A percentile compares a stretch with the other conserved stretches of the same genome.
Conservation (phyloP, 495 filamentous ascomycete species). For the Hypoxylon rickii region DNA sequence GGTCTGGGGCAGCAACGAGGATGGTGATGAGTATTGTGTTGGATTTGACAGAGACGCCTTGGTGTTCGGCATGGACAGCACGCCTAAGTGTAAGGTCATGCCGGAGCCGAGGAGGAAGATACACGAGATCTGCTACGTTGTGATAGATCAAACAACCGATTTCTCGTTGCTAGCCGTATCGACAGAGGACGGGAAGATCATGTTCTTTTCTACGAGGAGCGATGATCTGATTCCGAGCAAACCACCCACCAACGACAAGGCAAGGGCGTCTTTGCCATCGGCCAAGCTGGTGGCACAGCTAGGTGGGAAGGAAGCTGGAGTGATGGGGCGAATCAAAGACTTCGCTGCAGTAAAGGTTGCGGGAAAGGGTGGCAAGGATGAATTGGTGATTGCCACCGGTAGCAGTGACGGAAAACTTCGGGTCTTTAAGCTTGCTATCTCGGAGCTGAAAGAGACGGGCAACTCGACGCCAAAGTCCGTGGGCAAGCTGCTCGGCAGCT, state of each 20-base stretch:
- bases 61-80: conserved; percentile 86
- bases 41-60: conserved; percentile 84
- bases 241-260: conserved; percentile 26
- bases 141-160: conserved; percentile 48
- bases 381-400: conserved; percentile 68
- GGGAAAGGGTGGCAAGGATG: conserved; percentile 43
- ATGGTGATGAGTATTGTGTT: conserved; percentile 81
- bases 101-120: conserved; percentile 76
- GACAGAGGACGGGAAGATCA: conserved; percentile 88
- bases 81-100: conserved; percentile 71
- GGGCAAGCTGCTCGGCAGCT: conserved; percentile 74
- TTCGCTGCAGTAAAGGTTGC: conserved; percentile 66
- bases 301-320: conserved; percentile 70
- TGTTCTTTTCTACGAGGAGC: conserved; percentile 76
- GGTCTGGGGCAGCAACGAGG: conserved; percentile 71
- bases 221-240: conserved; percentile 37
- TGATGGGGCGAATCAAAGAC: conserved; percentile 82
- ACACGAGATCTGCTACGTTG: conserved; percentile 77
- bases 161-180: conserved; percentile 70
- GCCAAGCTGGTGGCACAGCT: conserved; percentile 72
- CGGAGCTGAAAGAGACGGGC: conserved; percentile 45
- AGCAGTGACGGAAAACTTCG: conserved; percentile 83
- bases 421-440: conserved; percentile 65
- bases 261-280: conserved; percentile 46
- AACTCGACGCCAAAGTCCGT: conserved; percentile 54